phyloP scores from a whole-genome alignment of 139 green algal genomes.

The Bryopsis sp. region DNA sequence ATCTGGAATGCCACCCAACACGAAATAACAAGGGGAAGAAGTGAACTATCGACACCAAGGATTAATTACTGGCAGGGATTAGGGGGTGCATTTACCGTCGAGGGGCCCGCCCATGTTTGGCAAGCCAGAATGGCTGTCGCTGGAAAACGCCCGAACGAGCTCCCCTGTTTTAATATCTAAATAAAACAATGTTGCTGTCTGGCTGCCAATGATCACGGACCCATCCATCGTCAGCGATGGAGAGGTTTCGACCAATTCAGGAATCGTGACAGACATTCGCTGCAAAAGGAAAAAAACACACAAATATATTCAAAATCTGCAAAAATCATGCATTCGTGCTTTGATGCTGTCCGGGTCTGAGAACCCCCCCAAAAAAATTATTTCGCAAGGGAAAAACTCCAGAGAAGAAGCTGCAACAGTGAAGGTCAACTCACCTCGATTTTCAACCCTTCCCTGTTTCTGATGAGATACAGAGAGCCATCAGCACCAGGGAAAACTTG shows the following conservation, averaged over 20 bases:
- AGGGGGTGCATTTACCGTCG: no score
- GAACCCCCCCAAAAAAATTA: no score
- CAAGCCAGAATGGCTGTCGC: conserved; percentile 23
- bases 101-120: no score
- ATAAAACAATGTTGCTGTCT: conserved; percentile 56
- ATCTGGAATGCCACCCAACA: no score
- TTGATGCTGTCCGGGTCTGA: background rate
- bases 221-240: conserved; percentile 74
- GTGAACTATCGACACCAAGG: no score
- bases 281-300: conserved; percentile 28
- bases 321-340: background rate
- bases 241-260: conserved; percentile 72
- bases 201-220: conserved; percentile 67
- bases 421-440: background rate
- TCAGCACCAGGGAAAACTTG: conserved; percentile 82
- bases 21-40: no score
- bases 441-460: background rate
- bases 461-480: conserved; percentile 65
- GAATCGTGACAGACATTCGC: conserved; percentile 66
- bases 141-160: conserved; percentile 29
- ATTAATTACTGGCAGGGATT: no score
- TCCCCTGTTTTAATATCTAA: conserved; percentile 61
- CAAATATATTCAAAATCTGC: background rate
- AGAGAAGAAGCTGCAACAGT: background rate
- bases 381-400: no score